Evolutionary conservation across 192 early-diverging fungal species (phyloP).

Genomic region (Oehlia diaphana): DNA sequence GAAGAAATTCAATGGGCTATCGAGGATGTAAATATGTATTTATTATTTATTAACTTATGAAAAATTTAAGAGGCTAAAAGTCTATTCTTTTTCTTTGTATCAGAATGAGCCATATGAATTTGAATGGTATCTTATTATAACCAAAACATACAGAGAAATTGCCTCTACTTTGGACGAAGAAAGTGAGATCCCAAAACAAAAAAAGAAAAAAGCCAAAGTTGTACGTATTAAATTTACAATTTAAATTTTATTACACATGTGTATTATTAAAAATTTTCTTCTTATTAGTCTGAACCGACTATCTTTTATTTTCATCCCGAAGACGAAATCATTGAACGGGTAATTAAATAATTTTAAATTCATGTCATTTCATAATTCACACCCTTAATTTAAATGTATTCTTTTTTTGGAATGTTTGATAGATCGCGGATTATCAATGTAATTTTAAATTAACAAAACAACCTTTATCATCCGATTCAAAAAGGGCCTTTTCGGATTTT

Average conservation of each 20-base stretch:
- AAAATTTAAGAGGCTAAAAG: neutral
- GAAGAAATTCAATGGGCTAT: slow-evolving; percentile 79
- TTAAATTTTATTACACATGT: neutral
- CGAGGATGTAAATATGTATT: slow-evolving; percentile 54
- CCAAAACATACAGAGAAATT: slow-evolving; percentile 81
- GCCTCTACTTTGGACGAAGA: slow-evolving; percentile 61
- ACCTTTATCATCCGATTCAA: slow-evolving; percentile 68
- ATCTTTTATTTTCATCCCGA: slow-evolving; percentile 80
- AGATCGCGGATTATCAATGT: slow-evolving; percentile 67
- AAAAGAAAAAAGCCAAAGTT: slow-evolving; percentile 46
- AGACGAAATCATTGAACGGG: slow-evolving; percentile 84
- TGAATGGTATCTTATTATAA: slow-evolving; percentile 78
- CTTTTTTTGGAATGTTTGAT: neutral
- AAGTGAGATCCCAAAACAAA: slow-evolving; percentile 29
- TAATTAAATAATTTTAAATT: neutral
- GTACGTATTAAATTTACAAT: slow-evolving; percentile 30
- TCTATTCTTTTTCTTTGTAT: slow-evolving; percentile 26
- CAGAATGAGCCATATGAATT: slow-evolving; percentile 75
- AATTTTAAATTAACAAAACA: slow-evolving; percentile 82
- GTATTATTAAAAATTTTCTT: neutral
- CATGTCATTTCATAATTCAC: neutral
- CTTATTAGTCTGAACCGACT: slow-evolving; percentile 37
- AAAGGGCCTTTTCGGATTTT: slow-evolving; percentile 80
- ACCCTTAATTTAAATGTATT: neutral
- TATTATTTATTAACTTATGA: neutral